phyloP scores from a whole-genome alignment of 176 grass and related monocot genomes.

The Oryza rufipogon region DNA sequence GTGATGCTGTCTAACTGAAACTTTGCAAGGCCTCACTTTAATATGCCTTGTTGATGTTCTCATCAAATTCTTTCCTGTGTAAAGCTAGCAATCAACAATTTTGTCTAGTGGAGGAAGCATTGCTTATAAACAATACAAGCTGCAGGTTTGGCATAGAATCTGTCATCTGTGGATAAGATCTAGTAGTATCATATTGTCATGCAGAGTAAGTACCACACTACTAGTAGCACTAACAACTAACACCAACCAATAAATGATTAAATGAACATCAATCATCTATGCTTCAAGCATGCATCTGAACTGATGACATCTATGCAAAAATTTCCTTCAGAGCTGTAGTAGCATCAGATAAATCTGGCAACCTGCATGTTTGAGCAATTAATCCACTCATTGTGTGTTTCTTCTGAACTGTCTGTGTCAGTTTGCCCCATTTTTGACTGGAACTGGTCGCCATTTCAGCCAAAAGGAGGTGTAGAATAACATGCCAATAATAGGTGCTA shows the following conservation, averaged over 20 bases:
- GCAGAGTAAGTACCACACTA: neutral
- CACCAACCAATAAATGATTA: neutral
- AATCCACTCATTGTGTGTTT: neutral
- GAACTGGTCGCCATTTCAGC: constrained; percentile 5
- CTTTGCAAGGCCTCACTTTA: neutral
- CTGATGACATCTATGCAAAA: neutral
- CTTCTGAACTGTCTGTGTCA: neutral
- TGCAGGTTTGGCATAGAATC: constrained; percentile 25
- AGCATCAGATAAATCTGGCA: neutral
- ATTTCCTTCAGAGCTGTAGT: neutral
- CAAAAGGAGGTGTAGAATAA: constrained; percentile 9
- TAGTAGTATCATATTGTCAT: constrained; percentile 14
- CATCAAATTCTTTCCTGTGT: neutral
- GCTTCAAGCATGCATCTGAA: constrained; percentile 17
- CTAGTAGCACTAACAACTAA: neutral
- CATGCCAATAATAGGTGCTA: neutral
- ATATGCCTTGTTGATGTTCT: neutral
- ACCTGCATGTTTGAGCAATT: constrained; percentile 24
- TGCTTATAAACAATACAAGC: constrained; percentile 24
- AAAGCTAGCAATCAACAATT: neutral
- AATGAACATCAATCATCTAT: constrained; percentile 19
- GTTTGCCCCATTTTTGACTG: neutral
- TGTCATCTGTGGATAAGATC: constrained; percentile 43
- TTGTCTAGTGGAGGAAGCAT: neutral
- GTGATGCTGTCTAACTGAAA: neutral